Base-by-base conservation (phyloP, 768 basidiomycete species). In the Neoboletus subvelutipes region DNA sequence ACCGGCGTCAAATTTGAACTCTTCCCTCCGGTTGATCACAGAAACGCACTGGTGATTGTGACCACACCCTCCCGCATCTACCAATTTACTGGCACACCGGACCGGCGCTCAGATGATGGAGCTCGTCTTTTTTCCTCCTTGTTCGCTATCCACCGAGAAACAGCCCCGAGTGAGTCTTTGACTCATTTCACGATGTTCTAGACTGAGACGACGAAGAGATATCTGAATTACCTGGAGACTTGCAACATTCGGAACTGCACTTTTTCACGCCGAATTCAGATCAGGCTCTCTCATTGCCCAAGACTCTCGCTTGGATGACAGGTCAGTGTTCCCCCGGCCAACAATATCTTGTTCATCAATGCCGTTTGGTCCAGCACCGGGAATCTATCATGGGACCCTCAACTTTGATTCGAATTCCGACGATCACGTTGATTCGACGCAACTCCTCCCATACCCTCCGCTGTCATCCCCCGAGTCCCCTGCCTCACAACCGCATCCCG, bases 31-130 rank as follows among this genome's bases (percentile, higher is more conserved):
- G 69, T 78, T 42, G 86, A 87, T 54, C 83, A 81, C 40, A 83
- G 78, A 70, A 83, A 73, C 53, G 84, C 77, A 0, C 75, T 95
- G 20, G 84, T 97, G 18, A 76, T 98, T 20, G 86, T 83, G 9
- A 94, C 93, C 0, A 98, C 97, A 3, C 82, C 85, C 12, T 87
- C 89, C 8, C 83, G 94, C 59, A 89, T 98, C 67, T 96, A 97
- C 68, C 94, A 98, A 68, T 92, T 96, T 59, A 78, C 84, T 46
- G 94, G 94, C 2, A 60, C 75, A 31, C 78, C 84, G 11, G 86
- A 88, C 57, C 80, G 80, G 49, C 82, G 83, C 57, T 76, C 83
- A 18, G 92, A 93, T 34, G 95, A 95, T 13, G 81, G 80, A 20
- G 85, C 86, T 12, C 83, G 87, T 20, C 79, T 91, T 47, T 94